Conservation (phyloP, 495 filamentous ascomycete genomes). For the Massariosphaeria phaeospora region DNA sequence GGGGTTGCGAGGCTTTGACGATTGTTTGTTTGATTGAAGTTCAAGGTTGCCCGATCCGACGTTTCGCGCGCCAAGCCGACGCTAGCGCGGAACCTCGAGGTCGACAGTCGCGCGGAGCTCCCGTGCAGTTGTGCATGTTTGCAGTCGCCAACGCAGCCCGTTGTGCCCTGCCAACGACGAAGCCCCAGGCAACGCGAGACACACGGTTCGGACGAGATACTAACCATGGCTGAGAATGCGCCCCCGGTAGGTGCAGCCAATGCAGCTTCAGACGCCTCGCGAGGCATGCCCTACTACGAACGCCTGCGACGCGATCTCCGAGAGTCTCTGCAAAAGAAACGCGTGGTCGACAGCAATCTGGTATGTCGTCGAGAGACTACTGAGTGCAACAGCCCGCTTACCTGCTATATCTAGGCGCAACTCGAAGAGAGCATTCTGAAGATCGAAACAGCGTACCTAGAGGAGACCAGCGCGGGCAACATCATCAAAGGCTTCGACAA, state of each 20-base stretch:
- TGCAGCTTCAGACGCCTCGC: constrained; percentile 25
- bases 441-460: constrained; percentile 82
- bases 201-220: too few relatives aligned
- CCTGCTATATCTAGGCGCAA: constrained; percentile 43
- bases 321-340: constrained; percentile 62
- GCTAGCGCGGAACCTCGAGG: constrained; percentile 2
- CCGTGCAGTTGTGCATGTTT: too few relatives aligned
- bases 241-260: constrained; percentile 40
- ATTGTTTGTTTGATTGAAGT: not conserved
- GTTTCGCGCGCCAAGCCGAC: not conserved
- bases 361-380: constrained; percentile 36
- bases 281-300: constrained; percentile 63
- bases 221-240: constrained; percentile 33
- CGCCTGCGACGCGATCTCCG: constrained; percentile 64
- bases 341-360: constrained; percentile 61
- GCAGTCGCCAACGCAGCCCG: too few relatives aligned
- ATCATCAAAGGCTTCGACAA: constrained; percentile 97
- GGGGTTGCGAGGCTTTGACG: not conserved
- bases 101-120: not conserved
- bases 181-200: too few relatives aligned
- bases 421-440: constrained; percentile 81
- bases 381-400: not conserved
- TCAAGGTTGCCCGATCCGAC: too few relatives aligned
- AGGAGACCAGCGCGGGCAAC: constrained; percentile 82
- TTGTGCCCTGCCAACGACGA: too few relatives aligned